Evolutionary conservation across 257 asterid genomes (phyloP).

Genomic region (Catharanthus roseus): DNA sequence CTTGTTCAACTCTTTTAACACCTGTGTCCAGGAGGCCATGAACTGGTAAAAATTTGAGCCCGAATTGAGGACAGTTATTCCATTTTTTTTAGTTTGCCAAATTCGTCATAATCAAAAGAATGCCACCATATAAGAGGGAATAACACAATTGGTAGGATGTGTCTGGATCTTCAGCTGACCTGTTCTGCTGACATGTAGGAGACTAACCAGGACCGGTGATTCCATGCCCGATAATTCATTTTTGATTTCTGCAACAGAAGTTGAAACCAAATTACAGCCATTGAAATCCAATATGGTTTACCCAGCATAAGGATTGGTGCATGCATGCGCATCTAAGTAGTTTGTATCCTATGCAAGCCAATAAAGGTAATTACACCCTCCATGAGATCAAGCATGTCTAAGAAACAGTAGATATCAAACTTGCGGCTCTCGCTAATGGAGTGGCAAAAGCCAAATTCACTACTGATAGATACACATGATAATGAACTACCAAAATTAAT

Average conservation of each 20-base stretch:
- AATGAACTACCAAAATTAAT: not conserved
- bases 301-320: not conserved
- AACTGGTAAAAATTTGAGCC: not conserved
- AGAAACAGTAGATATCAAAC: not conserved
- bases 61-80: not conserved
- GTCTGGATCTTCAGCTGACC: conserved; percentile 38
- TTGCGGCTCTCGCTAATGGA: not conserved
- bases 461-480: not conserved
- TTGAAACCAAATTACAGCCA: conserved; percentile 13
- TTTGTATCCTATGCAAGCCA: not conserved
- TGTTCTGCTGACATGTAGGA: conserved; percentile 71
- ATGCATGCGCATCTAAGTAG: not conserved
- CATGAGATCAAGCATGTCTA: conserved; percentile 4
- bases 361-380: not conserved
- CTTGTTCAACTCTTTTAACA: conserved; percentile 50
- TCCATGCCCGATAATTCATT: conserved; percentile 99
- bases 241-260: conserved; percentile 60
- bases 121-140: conserved; percentile 13
- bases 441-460: not conserved
- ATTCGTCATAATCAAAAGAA: conserved; percentile 13
- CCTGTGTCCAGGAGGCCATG: conserved; percentile 29
- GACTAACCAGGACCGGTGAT: conserved; percentile 92
- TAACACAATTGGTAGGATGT: not conserved
- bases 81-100: not conserved
- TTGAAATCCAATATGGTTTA: not conserved